Evolutionary conservation across 257 asterid species (phyloP), one percentile per base, ranked within the genome.

Genomic region (Thymus mandschuricus): DNA sequence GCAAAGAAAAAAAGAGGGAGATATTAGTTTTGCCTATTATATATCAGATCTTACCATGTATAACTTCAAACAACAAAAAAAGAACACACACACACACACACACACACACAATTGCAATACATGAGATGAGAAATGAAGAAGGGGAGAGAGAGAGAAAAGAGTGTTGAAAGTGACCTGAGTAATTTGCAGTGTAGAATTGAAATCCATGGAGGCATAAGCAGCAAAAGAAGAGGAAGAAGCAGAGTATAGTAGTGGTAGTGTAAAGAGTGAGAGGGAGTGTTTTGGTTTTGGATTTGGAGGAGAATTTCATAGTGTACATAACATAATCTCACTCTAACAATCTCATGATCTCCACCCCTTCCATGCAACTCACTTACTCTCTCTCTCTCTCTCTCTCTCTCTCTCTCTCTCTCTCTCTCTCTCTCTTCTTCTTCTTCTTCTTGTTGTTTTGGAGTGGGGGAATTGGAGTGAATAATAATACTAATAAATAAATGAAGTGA

Each of bases 31-130:
- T 6, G 1, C 31, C 2, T 21, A 11, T 10, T 5, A 8, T 11
- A 64, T 10, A 35, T 67, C 10, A 51, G 73, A 68, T 68, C 64
- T 52, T 41, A 67, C 12, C 49, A n/a, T 34, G 48, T 1, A 34
- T 4, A 31, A 40, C 40, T 54, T 54, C 28, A 3, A 54, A 50
- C 12, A 21, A 21, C 21, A 21, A 21, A 21, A 21, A 21, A 21
- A 21, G 21, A 21, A 21, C 21, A 21, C 21, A 9, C 0, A 59
- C 11, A 59, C 28, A 62, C 33, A 15, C 30, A 13, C 46, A 12
- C 27, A 58, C 8, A 29, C 15, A 29, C 40, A 35, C 41, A 38
- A 38, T 38, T 5, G 6, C 41, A 38, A 38, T 38, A 38, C 0
- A 5, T 38, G 41, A 38, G 7, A 4, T 38, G 30, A 9, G 10